Evolutionary conservation across 106 monocot species (phyloP), one percentile per base, ranked within the genome.

Genomic region (Posidonia australis): DNA sequence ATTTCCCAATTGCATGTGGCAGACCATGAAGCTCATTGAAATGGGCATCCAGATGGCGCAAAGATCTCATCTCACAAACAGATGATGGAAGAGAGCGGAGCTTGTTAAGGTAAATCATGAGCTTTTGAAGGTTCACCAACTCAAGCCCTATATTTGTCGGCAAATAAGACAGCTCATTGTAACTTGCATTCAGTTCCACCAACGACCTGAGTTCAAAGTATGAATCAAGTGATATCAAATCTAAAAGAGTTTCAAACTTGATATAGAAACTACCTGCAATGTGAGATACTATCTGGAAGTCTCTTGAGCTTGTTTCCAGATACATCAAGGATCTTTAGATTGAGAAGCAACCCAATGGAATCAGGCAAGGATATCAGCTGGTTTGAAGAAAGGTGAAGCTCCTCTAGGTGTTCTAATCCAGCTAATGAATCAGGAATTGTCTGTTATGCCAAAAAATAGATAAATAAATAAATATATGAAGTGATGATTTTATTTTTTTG

Each of bases 101-200:
- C 57, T 96, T 96, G 43, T 96, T 96, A 13, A 96, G 84, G 31
- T 84, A 71, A 32, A 96, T 58, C 1, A 45, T 72, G 10, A 96
- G 82, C 72, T 80, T 84, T 59, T 82, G 73, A 31, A 96, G 80
- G 55, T 90, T 82, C 11, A 68, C 44, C 36, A 96, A 57, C 64
- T 84, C 89, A 43, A 77, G 67, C 10, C 94, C 94, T n/a, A 96
- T 84, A 36, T 79, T 90, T 16, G 94, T 96, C 9, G 94, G 96
- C 67, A 96, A 70, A 70, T 80, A 90, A 5, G 80, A 30, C 9
- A 96, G 81, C 7, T 72, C 77, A 23, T 96, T 96, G 72, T 78
- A 96, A 58, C 96, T 90, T 21, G 72, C 96, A 70, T 96, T 78
- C 13, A 96, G 75, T 67, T 96, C 96, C n/a, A 96, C 78, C 1